Percentiles rank a stretch among this genome's conserved stretches.
Evolutionary conservation across 2,329 filamentous ascomycete species (phyloP).

Genomic region (Lasiodiplodia sp.): DNA sequence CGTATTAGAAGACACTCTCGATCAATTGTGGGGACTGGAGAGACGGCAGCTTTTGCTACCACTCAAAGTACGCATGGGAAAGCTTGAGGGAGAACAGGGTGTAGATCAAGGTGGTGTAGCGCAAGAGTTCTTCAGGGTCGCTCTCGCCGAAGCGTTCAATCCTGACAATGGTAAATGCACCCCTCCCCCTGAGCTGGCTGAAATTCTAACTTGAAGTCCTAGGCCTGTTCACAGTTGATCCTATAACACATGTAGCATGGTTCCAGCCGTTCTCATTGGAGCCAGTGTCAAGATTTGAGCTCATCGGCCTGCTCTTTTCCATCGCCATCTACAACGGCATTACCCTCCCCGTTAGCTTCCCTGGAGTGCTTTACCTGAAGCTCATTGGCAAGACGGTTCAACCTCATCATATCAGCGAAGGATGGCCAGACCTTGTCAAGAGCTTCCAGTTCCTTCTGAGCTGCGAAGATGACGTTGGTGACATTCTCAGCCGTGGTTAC

Average conservation of each 20-base stretch:
- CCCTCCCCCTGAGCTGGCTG: background rate
- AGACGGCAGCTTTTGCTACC: conserved; percentile 82
- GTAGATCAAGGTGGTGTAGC: conserved; percentile 95
- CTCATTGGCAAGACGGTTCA: conserved; percentile 74
- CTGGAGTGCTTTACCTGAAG: conserved; percentile 81
- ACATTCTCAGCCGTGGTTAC: conserved; percentile 84
- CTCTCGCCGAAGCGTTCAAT: conserved; percentile 79
- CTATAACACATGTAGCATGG: conserved; percentile 81
- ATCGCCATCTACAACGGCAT: conserved; percentile 93
- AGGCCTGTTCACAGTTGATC: conserved; percentile 80
- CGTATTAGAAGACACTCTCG: conserved; percentile 62
- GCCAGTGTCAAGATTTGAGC: conserved; percentile 87
- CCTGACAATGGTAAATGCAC: conserved; percentile 69
- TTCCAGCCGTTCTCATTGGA: conserved; percentile 84
- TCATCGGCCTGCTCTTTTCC: conserved; percentile 86
- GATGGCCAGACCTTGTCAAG: conserved; percentile 82
- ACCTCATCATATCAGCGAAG: conserved; percentile 82
- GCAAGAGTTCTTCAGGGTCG: conserved; percentile 91
- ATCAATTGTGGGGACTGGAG: conserved; percentile 89
- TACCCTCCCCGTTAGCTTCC: conserved; percentile 89
- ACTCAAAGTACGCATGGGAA: conserved; percentile 85
- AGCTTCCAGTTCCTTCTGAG: conserved; percentile 76
- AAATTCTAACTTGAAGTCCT: background rate
- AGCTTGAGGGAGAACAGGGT: conserved; percentile 82
- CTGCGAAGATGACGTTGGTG: conserved; percentile 84